Evolutionary conservation across 768 basidiomycete genomes (phyloP).

Genomic region (Podaxis sp.): DNA sequence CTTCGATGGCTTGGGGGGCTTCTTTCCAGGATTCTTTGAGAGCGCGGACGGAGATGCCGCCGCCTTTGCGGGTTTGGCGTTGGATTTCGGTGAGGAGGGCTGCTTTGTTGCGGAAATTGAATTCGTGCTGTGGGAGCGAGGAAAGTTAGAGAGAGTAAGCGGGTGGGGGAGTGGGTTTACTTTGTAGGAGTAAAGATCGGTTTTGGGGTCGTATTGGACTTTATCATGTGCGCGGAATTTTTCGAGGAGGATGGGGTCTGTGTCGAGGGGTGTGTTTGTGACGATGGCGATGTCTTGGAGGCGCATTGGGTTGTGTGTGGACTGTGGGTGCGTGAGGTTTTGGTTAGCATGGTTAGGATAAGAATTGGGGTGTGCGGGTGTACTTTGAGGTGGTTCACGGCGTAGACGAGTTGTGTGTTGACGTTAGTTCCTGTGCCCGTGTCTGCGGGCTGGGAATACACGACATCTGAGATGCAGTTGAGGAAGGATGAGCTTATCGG

Average conservation of each 20-base stretch:
- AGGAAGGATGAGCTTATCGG: conserved; percentile 12
- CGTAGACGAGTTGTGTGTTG: conserved; percentile 86
- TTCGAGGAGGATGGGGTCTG: conserved; percentile 68
- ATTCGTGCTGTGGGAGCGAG: conserved; percentile 65
- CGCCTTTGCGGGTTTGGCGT: conserved; percentile 77
- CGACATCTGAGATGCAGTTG: conserved; percentile 49
- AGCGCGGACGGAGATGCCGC: conserved; percentile 79
- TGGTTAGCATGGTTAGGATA: neutral
- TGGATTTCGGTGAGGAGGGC: conserved; percentile 85
- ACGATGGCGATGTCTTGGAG: conserved; percentile 85
- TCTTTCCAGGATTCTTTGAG: conserved; percentile 93
- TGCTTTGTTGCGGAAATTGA: conserved; percentile 80
- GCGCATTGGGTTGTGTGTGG: conserved; percentile 77
- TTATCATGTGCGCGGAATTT: conserved; percentile 82
- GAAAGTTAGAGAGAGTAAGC: neutral
- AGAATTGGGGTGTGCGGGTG: conserved; percentile 10
- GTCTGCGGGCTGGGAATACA: conserved; percentile 87
- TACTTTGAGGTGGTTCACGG: conserved; percentile 80
- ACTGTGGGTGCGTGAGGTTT: conserved; percentile 29
- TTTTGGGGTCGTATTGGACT: conserved; percentile 78
- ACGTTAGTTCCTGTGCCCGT: conserved; percentile 78
- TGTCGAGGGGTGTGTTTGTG: conserved; percentile 74
- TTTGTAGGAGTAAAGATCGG: conserved; percentile 84
- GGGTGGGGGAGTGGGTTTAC: conserved; percentile 32
- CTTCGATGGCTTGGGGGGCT: conserved; percentile 47